A percentile compares a stretch with the other conserved stretches of the same genome.
Evolutionary conservation across 768 basidiomycete genomes (phyloP).

Genomic region (Kwoniella sp.): DNA sequence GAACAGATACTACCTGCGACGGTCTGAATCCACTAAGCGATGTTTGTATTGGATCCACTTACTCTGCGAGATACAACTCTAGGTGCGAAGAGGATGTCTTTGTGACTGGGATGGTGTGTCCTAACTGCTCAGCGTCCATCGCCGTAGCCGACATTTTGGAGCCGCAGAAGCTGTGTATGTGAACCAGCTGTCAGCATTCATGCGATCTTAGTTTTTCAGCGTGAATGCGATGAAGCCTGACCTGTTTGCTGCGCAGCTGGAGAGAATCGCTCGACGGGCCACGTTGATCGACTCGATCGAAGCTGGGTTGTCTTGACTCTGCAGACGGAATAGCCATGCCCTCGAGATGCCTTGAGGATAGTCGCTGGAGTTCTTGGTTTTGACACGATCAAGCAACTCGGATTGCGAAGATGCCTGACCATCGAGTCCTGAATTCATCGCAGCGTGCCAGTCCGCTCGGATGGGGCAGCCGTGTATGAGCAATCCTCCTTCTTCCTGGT

Average conservation of each 20-base stretch:
- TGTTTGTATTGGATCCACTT: constrained; percentile 14
- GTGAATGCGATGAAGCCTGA: too few relatives aligned
- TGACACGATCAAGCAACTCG: constrained; percentile 18
- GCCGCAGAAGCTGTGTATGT: constrained; percentile 36
- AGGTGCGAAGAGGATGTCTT: background rate
- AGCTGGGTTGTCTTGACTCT: background rate
- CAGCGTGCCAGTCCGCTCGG: constrained; percentile 18
- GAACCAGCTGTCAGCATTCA: too few relatives aligned
- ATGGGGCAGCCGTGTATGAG: constrained; percentile 9
- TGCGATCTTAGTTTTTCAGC: too few relatives aligned
- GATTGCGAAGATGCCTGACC: background rate
- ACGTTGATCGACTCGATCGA: background rate
- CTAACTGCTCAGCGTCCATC: constrained; percentile 38
- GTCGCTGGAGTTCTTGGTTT: constrained; percentile 29
- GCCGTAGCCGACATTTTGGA: constrained; percentile 12
- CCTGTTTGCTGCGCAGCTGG: constrained; percentile 40
- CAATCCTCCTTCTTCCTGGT: background rate
- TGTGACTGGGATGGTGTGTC: constrained; percentile 6
- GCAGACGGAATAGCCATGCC: constrained; percentile 12
- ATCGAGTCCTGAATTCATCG: background rate
- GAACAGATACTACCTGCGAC: constrained; percentile 34
- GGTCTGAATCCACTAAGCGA: constrained; percentile 17
- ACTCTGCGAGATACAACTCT: constrained; percentile 45
- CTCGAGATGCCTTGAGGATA: constrained; percentile 33
- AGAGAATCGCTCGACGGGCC: constrained; percentile 30